Evolutionary conservation across 441 rosid species (phyloP), one percentile per base, ranked within the genome.

Genomic region (Euphorbia schlechtendalii): DNA sequence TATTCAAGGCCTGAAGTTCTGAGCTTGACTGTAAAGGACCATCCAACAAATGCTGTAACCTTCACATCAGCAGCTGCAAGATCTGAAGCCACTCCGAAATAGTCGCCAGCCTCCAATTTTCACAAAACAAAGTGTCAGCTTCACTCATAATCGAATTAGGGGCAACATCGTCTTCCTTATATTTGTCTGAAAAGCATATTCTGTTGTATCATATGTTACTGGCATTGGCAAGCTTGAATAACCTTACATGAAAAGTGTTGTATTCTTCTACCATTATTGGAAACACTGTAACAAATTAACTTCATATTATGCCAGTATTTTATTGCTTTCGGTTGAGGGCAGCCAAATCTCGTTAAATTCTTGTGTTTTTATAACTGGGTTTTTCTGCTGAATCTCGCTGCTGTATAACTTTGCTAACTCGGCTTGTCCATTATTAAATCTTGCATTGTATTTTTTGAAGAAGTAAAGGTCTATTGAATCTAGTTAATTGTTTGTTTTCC

Each of bases 1-100:
- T 90, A 87, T 75, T 73, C 97, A 43, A 90, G 97, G 63, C 93
- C 97, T 30, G 99, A 93, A 77, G 88, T 93, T 64, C 83, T 93
- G 64, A 90, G 91, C 80, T 81, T 93, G 79, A 83, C 79, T 21
- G 92, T 90, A 73, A 88, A 70, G 69, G 96, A 90, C 74, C 84
- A 90, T 70, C 92, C 95, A 51, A 71, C 83, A 53, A 79, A 71
- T 49, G 79, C 97, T 0, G 97, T 88, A 56, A 80, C 77, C 69
- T 93, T 84, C 69, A 69, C 82, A 24, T 77, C 90, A 14, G 76
- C 75, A 34, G 65, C 81, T 0, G 69, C 58, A 9, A 82, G 82
- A 66, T 21, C 74, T 32, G 89, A 84, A 74, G 81, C 48, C 51
- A 12, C 79, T 17, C 56, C 54, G 27, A 76, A 59, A 22, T 74